Percentiles rank a stretch among this genome's conserved stretches.
phyloP scores from a whole-genome alignment of 2,329 filamentous ascomycete species.

The Coleophoma crateriformis region DNA sequence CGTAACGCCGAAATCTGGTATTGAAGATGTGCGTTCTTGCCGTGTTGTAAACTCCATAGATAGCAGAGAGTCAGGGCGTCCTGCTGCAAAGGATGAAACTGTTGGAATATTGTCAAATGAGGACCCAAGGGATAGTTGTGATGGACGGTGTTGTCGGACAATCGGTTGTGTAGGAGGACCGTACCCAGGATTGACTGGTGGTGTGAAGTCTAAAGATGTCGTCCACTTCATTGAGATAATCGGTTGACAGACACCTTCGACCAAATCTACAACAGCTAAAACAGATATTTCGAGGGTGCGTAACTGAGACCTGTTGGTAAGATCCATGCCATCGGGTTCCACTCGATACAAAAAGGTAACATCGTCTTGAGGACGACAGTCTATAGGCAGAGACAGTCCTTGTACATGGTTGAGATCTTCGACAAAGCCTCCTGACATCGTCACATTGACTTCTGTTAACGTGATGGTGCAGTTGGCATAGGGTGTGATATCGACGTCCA shows the following conservation, averaged over 20 bases:
- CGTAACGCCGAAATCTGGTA: slow-evolving; percentile 64
- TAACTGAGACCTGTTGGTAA: slow-evolving; percentile 37
- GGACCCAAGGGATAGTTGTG: slow-evolving; percentile 57
- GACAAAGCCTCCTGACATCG: slow-evolving; percentile 51
- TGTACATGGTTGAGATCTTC: slow-evolving; percentile 47
- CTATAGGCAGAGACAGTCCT: slow-evolving; percentile 48
- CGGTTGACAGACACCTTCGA: slow-evolving; percentile 53
- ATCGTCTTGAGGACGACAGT: slow-evolving; percentile 67
- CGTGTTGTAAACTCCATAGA: slow-evolving; percentile 45
- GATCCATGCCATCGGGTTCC: slow-evolving; percentile 33
- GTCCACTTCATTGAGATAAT: slow-evolving; percentile 62
- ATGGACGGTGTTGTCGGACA: slow-evolving; percentile 55
- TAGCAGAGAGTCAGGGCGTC: slow-evolving; percentile 54
- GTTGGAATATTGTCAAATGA: slow-evolving; percentile 43
- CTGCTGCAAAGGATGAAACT: slow-evolving; percentile 51
- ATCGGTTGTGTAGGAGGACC: slow-evolving; percentile 51
- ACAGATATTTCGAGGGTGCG: slow-evolving; percentile 56
- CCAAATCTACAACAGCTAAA: slow-evolving; percentile 49
- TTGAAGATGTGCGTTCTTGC: slow-evolving; percentile 33
- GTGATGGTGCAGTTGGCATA: slow-evolving; percentile 62
- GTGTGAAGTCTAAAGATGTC: slow-evolving; percentile 63
- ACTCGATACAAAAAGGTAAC: slow-evolving; percentile 70
- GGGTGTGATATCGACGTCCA: slow-evolving; percentile 70
- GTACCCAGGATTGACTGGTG: slow-evolving; percentile 58
- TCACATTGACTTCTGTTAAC: slow-evolving; percentile 53